Conservation (phyloP, 2,329 filamentous ascomycete species). For the Lachnellula suecica region DNA sequence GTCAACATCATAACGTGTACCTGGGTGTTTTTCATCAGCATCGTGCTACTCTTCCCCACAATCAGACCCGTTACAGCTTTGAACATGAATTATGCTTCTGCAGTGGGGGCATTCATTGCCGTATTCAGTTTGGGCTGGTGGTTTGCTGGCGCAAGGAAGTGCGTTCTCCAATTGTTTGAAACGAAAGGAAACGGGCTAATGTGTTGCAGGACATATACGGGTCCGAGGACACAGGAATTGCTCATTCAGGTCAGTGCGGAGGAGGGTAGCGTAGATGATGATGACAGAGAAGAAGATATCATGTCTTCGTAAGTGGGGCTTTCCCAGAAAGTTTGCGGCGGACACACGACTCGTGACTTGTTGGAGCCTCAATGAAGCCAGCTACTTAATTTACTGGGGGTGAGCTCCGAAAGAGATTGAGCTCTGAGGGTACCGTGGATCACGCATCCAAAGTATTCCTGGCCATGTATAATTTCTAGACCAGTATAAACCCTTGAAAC, state of each 20-base stretch:
- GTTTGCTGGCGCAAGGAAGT: conserved; percentile 33
- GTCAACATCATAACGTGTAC: conserved; percentile 56
- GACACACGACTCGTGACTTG: not conserved
- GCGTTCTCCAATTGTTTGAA: not conserved
- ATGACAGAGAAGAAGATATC: not conserved
- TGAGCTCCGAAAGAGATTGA: no score
- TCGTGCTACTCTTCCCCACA: conserved; percentile 56
- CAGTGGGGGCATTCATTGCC: conserved; percentile 45
- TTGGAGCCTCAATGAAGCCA: not conserved
- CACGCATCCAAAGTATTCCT: no score
- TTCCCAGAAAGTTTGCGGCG: not conserved
- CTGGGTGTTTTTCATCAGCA: conserved; percentile 63
- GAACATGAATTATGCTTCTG: conserved; percentile 53
- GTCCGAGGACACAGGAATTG: conserved; percentile 55
- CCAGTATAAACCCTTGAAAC: no score
- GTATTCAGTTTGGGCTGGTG: conserved; percentile 51
- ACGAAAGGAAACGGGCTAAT: not conserved
- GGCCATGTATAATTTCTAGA: no score
- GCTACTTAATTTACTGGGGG: no score
- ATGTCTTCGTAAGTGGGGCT: not conserved
- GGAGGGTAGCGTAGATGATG: not conserved
- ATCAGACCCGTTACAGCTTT: conserved; percentile 43
- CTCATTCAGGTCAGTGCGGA: conserved; percentile 2
- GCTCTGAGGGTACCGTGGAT: no score
- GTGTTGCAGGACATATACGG: conserved; percentile 44